A percentile compares a stretch with the other conserved stretches of the same genome.
Conservation (phyloP, 1,284 basidiomycete species). For the Sanguinoderma infundibulare region DNA sequence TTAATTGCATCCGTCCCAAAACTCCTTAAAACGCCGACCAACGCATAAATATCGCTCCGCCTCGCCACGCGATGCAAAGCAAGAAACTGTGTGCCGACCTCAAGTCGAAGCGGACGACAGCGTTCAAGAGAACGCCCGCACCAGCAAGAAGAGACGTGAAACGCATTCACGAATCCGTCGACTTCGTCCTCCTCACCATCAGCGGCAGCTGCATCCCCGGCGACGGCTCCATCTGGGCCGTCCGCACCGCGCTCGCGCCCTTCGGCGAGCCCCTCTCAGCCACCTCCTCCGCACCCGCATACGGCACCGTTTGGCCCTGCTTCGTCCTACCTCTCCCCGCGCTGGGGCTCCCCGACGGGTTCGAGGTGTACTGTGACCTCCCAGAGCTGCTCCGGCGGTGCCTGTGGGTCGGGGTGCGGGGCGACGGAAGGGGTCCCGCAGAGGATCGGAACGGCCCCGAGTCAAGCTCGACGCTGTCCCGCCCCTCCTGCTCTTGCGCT, state of each 20-base stretch:
- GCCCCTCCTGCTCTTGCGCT: slow-evolving; percentile 1
- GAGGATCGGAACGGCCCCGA: slow-evolving; percentile 8
- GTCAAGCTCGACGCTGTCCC: slow-evolving; percentile 24
- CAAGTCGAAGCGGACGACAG: not conserved
- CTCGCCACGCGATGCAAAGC: not conserved
- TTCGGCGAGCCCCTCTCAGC: slow-evolving; percentile 1
- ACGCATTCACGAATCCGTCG: slow-evolving; percentile 3
- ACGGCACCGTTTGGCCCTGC: slow-evolving; percentile 8
- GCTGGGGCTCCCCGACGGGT: not conserved
- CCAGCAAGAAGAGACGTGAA: not conserved
- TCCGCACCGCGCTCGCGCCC: slow-evolving; percentile 24
- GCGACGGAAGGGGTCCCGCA: not conserved
- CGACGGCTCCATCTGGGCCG: slow-evolving; percentile 37
- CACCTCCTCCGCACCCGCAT: not conserved
- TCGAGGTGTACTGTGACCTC: slow-evolving; percentile 7
- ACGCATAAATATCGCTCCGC: not conserved
- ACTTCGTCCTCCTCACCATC: slow-evolving; percentile 13
- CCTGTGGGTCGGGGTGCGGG: slow-evolving; percentile 2
- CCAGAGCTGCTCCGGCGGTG: slow-evolving; percentile 14
- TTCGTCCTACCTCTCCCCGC: slow-evolving; percentile 1
- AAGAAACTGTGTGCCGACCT: not conserved
- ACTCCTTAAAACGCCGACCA: not conserved
- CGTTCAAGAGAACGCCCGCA: not conserved
- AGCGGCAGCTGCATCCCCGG: slow-evolving; percentile 37
- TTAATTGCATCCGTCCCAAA: not conserved